These are phyloP conservation scores for Rhytidiadelphus loreus DNA, from an alignment of 225 moss, liverwort and hornwort genomes.

Conservation along the genomic window DNA sequence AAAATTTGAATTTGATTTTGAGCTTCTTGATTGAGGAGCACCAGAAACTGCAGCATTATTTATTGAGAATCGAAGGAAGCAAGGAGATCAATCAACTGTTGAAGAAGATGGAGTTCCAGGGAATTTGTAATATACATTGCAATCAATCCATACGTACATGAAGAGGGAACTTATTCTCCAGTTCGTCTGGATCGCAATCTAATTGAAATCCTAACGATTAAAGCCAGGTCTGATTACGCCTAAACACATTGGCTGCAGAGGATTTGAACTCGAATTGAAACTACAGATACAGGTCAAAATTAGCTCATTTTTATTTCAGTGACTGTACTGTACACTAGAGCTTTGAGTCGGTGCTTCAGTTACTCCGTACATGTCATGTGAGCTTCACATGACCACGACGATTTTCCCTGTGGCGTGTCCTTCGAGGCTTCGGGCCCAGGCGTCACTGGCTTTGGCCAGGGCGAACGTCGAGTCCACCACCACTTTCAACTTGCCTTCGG, in stretches of 20 bases:
- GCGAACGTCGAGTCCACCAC: conserved; percentile 58
- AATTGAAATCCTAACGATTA: neutral
- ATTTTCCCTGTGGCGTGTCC: conserved; percentile 78
- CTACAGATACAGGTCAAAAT: neutral
- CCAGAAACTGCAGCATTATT: conserved; percentile 7
- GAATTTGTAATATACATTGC: neutral
- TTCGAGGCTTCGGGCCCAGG: conserved; percentile 61
- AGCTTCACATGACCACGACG: conserved; percentile 14
- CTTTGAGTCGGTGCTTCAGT: neutral
- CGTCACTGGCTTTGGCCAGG: conserved; percentile 34
- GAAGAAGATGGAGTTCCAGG: neutral
- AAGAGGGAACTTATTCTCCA: neutral
- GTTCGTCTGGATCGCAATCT: neutral
- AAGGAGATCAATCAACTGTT: neutral
- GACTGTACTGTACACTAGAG: neutral
- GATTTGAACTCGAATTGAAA: neutral
- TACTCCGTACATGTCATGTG: neutral
- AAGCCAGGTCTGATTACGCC: neutral
- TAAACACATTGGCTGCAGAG: neutral
- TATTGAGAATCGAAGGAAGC: neutral
- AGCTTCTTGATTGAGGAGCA: neutral
- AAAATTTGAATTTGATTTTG: neutral
- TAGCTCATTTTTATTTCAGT: neutral
- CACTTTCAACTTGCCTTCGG: conserved; percentile 42
- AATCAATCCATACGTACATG: neutral